Evolutionary conservation across 192 early-diverging fungal genomes (phyloP), one percentile per base, ranked within the genome.

Genomic region (Backusella parvicylindrica): DNA sequence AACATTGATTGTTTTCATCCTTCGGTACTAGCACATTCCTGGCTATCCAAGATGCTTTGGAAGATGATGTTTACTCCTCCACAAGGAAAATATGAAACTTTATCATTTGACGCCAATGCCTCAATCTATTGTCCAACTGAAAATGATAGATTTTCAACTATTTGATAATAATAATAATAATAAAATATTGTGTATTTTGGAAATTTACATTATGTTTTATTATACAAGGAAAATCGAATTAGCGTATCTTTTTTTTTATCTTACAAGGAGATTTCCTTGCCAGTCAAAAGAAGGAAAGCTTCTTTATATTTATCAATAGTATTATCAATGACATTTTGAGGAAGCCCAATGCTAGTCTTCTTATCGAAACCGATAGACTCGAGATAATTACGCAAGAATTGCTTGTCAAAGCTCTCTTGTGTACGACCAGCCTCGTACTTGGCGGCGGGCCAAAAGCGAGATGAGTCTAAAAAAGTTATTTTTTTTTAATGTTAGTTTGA

Each of bases 341-440:
- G 97, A 72, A 99, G 80, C 23, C 90, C 89, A 70, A 99, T 94
- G n/a, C 92, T 90, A 1, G 79, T 81, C 43, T 81, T 80, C 85
- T 94, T 97, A 81, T 99, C 97, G 86, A 98, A 99, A 75, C 89
- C 90, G 69, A 92, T 91, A 41, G 88, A 90, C 26, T 85, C 85
- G 63, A 99, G 90, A 78, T 98, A 99, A 83, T 99, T 94, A 73
- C 98, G 92, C 73, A 99, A 80, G 77, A 94, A 98, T 81, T 99
- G 97, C 89, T 98, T 99, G 81, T 99, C 98, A 83, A 96, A 97
- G 80, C 95, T 91, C 36, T 93, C 87, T 77, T 99, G 97, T 12
- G 81, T 74, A 76, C 82, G 76, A 30, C 97, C 98, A 16, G 91
- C 83, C 75, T 89, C 86, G 83, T 97, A 99, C 64, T 83, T 76